phyloP scores from a whole-genome alignment of 768 basidiomycete genomes.

The Rossbeevera mucosa region DNA sequence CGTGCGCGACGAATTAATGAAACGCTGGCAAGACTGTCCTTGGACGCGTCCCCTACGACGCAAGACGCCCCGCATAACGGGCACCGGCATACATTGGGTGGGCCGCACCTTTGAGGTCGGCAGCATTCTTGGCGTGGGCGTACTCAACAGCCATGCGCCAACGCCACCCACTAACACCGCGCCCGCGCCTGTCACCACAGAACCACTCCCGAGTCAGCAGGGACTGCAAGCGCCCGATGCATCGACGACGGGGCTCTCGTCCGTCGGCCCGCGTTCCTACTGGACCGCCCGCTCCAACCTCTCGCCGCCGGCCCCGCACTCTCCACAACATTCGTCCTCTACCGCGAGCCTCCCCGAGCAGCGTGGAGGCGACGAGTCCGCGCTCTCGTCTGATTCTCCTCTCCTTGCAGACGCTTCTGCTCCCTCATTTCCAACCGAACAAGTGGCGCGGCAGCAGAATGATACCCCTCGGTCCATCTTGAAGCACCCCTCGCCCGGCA shows the following conservation, averaged over 20 bases:
- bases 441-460: constrained; percentile 2
- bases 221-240: constrained; percentile 8
- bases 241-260: constrained; percentile 20
- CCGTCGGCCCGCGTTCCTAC: constrained; percentile 20
- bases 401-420: constrained; percentile 15
- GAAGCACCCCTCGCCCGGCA: constrained; percentile 14
- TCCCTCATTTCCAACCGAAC: constrained; percentile 8
- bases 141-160: constrained; percentile 35
- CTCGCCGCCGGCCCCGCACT: constrained; percentile 11
- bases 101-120: constrained; percentile 78
- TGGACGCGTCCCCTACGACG: constrained; percentile 50
- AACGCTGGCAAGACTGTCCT: constrained; percentile 61
- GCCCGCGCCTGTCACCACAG: neutral
- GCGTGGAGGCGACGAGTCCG: constrained; percentile 8
- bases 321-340: constrained; percentile 12
- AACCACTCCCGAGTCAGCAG: neutral
- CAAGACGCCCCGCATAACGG: constrained; percentile 3
- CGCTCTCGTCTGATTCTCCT: constrained; percentile 22
- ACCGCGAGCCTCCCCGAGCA: constrained; percentile 12
- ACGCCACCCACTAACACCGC: neutral
- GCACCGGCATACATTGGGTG: constrained; percentile 47
- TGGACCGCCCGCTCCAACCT: constrained; percentile 19
- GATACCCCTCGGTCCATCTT: constrained; percentile 22
- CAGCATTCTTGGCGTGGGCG: constrained; percentile 64
- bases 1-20: constrained; percentile 52